phyloP scores from a whole-genome alignment of 2,329 filamentous ascomycete species.

The Orbilia javanica region DNA sequence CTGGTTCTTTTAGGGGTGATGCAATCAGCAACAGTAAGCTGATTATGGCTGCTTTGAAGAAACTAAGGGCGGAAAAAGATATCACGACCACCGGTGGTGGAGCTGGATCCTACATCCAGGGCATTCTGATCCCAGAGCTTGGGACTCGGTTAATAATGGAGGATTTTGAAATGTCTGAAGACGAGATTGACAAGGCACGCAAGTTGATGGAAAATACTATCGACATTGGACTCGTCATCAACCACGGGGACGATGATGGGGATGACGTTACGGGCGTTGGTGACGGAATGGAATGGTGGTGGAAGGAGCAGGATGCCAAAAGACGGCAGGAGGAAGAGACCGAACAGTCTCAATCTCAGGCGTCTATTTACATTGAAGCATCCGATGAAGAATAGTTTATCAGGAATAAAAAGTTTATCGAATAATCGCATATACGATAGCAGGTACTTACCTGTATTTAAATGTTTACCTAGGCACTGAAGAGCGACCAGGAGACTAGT shows the following conservation, averaged over 20 bases:
- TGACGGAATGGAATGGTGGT: conserved; percentile 58
- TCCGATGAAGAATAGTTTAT: conserved; percentile 19
- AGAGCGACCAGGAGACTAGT: no score
- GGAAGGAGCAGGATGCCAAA: conserved; percentile 53
- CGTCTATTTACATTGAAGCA: conserved; percentile 34
- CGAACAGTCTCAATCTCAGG: conserved; percentile 43
- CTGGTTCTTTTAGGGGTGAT: conserved; percentile 33
- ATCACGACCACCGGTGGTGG: conserved; percentile 21
- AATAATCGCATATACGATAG: neutral
- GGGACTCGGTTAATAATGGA: conserved; percentile 54
- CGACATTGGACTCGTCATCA: conserved; percentile 38
- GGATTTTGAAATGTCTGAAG: conserved; percentile 44
- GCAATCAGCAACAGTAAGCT: conserved; percentile 29
- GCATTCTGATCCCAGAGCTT: conserved; percentile 50
- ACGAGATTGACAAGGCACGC: conserved; percentile 33
- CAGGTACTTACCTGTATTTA: neutral
- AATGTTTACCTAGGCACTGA: neutral
- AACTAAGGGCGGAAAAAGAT: conserved; percentile 33
- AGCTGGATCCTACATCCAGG: conserved; percentile 43
- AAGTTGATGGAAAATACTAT: conserved; percentile 52
- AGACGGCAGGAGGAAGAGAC: conserved; percentile 47
- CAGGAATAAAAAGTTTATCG: neutral
- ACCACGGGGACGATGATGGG: conserved; percentile 38
- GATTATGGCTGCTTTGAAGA: conserved; percentile 29
- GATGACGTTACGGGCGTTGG: conserved; percentile 20